Evolutionary conservation across 2,329 filamentous ascomycete genomes (phyloP), one percentile per base, ranked within the genome.

Genomic region (Phyllosticta citribraziliensis): DNA sequence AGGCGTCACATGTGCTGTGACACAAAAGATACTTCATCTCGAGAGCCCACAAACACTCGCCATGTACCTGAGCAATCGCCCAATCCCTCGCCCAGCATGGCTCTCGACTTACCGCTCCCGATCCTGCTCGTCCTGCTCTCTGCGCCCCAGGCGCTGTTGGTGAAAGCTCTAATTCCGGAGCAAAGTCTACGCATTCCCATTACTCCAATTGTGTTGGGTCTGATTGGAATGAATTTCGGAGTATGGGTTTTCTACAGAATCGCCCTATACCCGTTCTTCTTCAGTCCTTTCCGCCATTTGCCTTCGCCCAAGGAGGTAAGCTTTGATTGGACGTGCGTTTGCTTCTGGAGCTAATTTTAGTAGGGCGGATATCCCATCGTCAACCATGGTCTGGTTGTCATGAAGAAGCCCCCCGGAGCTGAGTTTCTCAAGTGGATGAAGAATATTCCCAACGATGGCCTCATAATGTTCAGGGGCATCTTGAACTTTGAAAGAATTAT

Each of bases 271-370:
- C 75, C 75, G 1, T 73, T 72, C 62, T 70, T 73, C 63, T 62
- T 74, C 11, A 75, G 70, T 17, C 75, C 75, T 3, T 64, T 77
- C 9, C 67, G 74, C 14, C 70, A 76, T 63, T 66, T 78, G 3
- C 76, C 76, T 1, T 62, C 67, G 14, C 69, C 71, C 3, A 66
- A 65, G 54, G 62, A 64, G 40, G 51, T 11, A 58, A 52, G 20
- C 9, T 35, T 53, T 57, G 5, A 56, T 3, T 6, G 35, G 1
- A 19, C 20, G 2, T 5, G 1, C 12, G 2, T 19, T 8, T 14
- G 6, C 40, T n/a, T 27, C 20, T 17, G 17, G 5, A 4, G 56
- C 58, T 64, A 17, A 65, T 33, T n/a, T 20, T 12, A n/a, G 10
- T 27, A 70, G 66, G 66, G 66, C 55, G 61, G 56, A 27, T 60